Percentiles rank a stretch among this genome's conserved stretches.
phyloP scores from a whole-genome alignment of 1,284 basidiomycete genomes.

The Cryptococcus sp. region DNA sequence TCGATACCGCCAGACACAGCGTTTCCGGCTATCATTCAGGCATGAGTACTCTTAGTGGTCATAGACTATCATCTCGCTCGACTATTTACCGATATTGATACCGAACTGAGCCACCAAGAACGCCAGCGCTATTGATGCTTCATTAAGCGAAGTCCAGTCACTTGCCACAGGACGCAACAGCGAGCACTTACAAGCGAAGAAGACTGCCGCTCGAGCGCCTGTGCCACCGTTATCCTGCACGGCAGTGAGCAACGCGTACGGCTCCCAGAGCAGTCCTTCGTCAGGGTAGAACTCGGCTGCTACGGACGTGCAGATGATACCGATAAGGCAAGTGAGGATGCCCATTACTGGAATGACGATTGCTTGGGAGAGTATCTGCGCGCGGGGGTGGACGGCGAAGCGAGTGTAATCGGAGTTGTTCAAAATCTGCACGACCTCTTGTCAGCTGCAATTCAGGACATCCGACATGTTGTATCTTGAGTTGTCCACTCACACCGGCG shows the following conservation, averaged over 20 bases:
- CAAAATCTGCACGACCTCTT: conserved; percentile 20
- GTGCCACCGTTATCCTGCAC: conserved; percentile 41
- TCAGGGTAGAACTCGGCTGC: conserved; percentile 48
- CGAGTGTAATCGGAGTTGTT: conserved; percentile 41
- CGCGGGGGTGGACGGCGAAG: conserved; percentile 31
- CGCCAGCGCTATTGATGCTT: conserved; percentile 29
- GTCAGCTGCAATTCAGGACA: background rate
- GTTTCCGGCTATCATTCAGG: conserved; percentile 32
- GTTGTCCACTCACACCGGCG: conserved; percentile 28
- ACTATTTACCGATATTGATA: conserved; percentile 49
- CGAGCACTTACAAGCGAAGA: conserved; percentile 41
- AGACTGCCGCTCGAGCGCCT: conserved; percentile 51
- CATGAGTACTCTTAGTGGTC: background rate
- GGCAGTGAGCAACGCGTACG: conserved; percentile 48
- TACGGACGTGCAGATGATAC: conserved; percentile 52
- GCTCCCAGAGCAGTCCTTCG: conserved; percentile 48
- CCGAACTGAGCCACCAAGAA: conserved; percentile 52
- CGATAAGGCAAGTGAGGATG: conserved; percentile 49
- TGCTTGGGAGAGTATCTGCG: conserved; percentile 32
- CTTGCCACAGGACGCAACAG: background rate
- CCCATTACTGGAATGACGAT: conserved; percentile 46
- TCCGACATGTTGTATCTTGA: background rate
- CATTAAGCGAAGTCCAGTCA: background rate
- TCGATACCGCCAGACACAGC: conserved; percentile 53
- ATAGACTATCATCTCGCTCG: background rate